Conservation (phyloP, 2,329 filamentous ascomycete species). For the Fulvia fulva region DNA sequence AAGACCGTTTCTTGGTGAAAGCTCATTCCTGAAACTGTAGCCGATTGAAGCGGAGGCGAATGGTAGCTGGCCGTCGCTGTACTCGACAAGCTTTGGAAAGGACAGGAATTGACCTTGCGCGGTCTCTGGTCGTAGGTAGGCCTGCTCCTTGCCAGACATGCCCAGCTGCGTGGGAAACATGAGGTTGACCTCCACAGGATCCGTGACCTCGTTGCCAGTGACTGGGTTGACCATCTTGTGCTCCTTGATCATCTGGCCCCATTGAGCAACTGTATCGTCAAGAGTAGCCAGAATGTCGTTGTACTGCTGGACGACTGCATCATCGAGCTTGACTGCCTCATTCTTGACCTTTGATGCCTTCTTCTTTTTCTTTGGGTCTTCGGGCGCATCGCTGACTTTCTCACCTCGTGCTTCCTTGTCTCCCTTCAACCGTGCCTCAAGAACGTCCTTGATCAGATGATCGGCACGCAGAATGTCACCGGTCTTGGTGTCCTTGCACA, state of each 20-base stretch:
- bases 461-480: conserved; percentile 95
- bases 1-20: conserved; percentile 86
- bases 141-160: conserved; percentile 79
- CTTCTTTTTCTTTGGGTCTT: conserved; percentile 84
- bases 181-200: conserved; percentile 90
- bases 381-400: conserved; percentile 70
- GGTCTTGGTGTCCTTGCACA: conserved; percentile 87
- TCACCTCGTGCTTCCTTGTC: conserved; percentile 89
- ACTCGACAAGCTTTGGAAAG: conserved; percentile 93
- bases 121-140: conserved; percentile 88
- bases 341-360: conserved; percentile 66
- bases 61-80: conserved; percentile 91
- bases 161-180: conserved; percentile 98
- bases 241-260: conserved; percentile 84
- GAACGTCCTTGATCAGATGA: conserved; percentile 90
- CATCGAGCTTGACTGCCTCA: conserved; percentile 71
- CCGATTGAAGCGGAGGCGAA: conserved; percentile 97
- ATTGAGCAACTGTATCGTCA: conserved; percentile 84
- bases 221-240: conserved; percentile 85
- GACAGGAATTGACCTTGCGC: conserved; percentile 98
- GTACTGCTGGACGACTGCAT: conserved; percentile 82
- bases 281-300: conserved; percentile 87
- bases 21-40: conserved; percentile 97
- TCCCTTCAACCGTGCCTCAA: conserved; percentile 81
- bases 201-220: conserved; percentile 70